phyloP scores from a whole-genome alignment of 2,329 filamentous ascomycete genomes.

The Cadophora sp. region DNA sequence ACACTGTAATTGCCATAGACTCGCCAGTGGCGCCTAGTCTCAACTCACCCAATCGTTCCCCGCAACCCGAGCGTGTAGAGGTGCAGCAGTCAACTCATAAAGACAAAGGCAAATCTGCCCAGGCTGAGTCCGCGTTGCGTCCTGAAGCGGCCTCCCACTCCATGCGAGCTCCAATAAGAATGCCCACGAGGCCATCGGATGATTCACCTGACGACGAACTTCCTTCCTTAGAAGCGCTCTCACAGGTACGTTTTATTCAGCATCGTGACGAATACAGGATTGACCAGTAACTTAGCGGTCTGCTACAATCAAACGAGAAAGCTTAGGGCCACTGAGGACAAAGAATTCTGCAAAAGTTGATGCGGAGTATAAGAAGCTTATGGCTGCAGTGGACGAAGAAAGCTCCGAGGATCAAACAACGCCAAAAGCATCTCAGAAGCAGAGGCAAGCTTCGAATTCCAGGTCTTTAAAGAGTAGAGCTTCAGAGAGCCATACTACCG shows the following conservation, averaged over 20 bases:
- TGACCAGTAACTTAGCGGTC: constrained; percentile 33
- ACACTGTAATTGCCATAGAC: constrained; percentile 34
- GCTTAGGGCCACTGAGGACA: constrained; percentile 18
- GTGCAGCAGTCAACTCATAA: not conserved
- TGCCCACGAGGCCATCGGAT: not conserved
- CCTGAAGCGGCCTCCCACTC: not conserved
- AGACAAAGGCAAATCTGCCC: not conserved
- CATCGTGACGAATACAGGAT: not conserved
- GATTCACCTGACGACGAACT: constrained; percentile 33
- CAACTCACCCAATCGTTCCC: constrained; percentile 12
- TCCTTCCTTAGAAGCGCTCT: constrained; percentile 36
- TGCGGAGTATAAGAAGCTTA: constrained; percentile 53
- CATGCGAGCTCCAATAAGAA: not conserved
- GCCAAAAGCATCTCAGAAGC: constrained; percentile 33
- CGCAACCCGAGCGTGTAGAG: constrained; percentile 8
- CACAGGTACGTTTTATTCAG: constrained; percentile 25
- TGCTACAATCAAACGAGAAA: constrained; percentile 38
- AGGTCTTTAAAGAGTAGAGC: constrained; percentile 17
- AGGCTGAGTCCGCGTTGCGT: not conserved
- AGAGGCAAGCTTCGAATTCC: constrained; percentile 14
- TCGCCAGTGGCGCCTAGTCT: constrained; percentile 19
- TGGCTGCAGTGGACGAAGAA: constrained; percentile 48
- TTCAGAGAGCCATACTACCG: not conserved
- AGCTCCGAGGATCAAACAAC: constrained; percentile 31
- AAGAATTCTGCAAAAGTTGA: constrained; percentile 24